Conservation (phyloP, 2,329 filamentous ascomycete species). For the Paracorniculantispora psalliotae region DNA sequence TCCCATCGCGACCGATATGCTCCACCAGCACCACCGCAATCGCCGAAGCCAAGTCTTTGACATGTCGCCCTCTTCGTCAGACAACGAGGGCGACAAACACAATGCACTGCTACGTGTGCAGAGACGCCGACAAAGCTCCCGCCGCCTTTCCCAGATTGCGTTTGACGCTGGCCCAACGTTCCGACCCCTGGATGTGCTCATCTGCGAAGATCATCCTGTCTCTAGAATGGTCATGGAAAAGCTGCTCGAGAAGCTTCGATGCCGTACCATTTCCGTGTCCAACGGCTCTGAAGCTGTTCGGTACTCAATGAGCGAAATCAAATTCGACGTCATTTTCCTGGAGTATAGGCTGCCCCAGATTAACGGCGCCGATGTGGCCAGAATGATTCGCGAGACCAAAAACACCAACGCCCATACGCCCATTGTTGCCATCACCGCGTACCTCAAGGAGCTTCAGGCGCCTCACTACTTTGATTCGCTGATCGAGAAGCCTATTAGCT, state of each 20-base stretch:
- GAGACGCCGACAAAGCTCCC: slow-evolving; percentile 88
- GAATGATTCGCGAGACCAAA: slow-evolving; percentile 96
- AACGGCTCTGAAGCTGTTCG: slow-evolving; percentile 90
- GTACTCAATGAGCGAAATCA: slow-evolving; percentile 93
- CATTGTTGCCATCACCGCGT: slow-evolving; percentile 93
- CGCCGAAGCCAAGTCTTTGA: slow-evolving; percentile 92
- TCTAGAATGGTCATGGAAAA: slow-evolving; percentile 99
- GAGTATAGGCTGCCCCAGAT: slow-evolving; percentile 94
- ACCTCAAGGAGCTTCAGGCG: slow-evolving; percentile 93
- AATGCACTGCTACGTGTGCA: slow-evolving; percentile 90
- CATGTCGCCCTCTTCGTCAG: slow-evolving; percentile 93
- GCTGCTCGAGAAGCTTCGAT: slow-evolving; percentile 88
- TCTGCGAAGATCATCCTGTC: slow-evolving; percentile 96
- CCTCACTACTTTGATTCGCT: slow-evolving; percentile 94
- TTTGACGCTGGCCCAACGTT: slow-evolving; percentile 80
- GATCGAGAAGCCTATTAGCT: slow-evolving; percentile 94
- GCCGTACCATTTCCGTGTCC: slow-evolving; percentile 84
- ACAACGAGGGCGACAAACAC: slow-evolving; percentile 91
- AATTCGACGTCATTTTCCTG: slow-evolving; percentile 98
- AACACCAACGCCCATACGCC: slow-evolving; percentile 92
- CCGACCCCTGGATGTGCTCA: slow-evolving; percentile 85
- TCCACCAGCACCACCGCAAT: slow-evolving; percentile 74
- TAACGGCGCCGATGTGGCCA: slow-evolving; percentile 89
- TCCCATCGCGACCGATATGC: slow-evolving; percentile 61
- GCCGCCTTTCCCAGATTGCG: slow-evolving; percentile 86